These are phyloP conservation scores for Hygrocybe punicea DNA, from an alignment of 768 basidiomycete species.

Conservation along the genomic window DNA sequence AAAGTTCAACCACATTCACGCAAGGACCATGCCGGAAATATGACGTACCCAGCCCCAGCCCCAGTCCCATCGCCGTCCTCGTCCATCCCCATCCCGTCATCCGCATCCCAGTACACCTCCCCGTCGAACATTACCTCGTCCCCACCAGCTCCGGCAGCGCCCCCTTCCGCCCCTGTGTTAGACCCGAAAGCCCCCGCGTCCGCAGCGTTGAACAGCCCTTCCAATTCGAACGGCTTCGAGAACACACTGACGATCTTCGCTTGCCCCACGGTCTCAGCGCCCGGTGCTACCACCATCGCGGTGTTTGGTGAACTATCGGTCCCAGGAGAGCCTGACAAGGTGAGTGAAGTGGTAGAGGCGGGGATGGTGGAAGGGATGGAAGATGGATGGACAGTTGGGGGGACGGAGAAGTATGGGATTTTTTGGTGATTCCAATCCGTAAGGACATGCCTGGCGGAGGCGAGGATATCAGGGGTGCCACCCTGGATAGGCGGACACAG, in stretches of 20 bases:
- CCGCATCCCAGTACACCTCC: constrained; percentile 45
- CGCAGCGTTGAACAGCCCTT: constrained; percentile 74
- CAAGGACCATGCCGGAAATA: not conserved
- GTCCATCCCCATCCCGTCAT: constrained; percentile 44
- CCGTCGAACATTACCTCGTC: constrained; percentile 43
- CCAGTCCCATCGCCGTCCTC: constrained; percentile 11
- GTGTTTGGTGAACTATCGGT: constrained; percentile 22
- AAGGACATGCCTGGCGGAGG: constrained; percentile 77
- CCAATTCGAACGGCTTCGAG: constrained; percentile 74
- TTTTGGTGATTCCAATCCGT: constrained; percentile 96
- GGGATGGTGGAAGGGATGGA: constrained; percentile 54
- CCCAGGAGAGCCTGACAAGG: constrained; percentile 21
- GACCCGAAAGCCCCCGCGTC: constrained; percentile 77
- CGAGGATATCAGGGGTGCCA: constrained; percentile 83
- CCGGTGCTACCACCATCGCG: constrained; percentile 50
- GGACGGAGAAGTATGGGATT: constrained; percentile 82
- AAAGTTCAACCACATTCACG: not conserved
- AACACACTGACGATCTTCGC: constrained; percentile 71
- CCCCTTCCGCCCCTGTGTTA: constrained; percentile 44
- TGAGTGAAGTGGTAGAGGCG: not conserved
- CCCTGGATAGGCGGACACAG: constrained; percentile 46
- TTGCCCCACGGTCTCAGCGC: constrained; percentile 77
- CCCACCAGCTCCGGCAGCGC: constrained; percentile 23
- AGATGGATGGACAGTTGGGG: constrained; percentile 77
- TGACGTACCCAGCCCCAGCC: not conserved